Base-by-base conservation (phyloP, 1,284 basidiomycete species). In the Rhizoctonia solani region DNA sequence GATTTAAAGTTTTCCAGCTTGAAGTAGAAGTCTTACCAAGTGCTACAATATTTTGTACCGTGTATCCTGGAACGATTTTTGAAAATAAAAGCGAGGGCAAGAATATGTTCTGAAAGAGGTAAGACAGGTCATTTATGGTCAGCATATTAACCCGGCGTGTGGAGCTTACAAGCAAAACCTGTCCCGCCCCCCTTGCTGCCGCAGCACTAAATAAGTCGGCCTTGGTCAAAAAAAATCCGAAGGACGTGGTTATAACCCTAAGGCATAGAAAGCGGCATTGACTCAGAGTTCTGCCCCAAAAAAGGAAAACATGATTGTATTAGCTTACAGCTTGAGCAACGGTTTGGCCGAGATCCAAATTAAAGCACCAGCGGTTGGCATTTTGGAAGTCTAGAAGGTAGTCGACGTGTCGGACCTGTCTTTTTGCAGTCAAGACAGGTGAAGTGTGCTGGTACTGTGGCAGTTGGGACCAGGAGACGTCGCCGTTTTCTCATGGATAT, bases 31-130 rank as follows among this genome's bases (percentile, higher is more conserved):
- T 47, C 8, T 75, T 72, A 81, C 90, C 89, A 44, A 92, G 77
- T 1, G 85, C 83, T 27, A 76, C 69, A 34, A 90, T 80, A 71
- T 90, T 92, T 25, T 87, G 80, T 0, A 82, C 73, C 1, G 81
- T 85, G 72, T 93, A 90, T 0, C 89, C 84, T 0, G 89, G 85
- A 0, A 92, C 82, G 69, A 93, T 90, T 70, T 87, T 90, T 1
- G 87, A 86, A 75, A 93, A 92, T 77, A 92, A 79, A 11, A 93
- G 81, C 67, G 82, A 83, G 2, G 91, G 91, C 1, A 89, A 73
- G 0, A 83, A 79, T 67, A 92, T 81, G 71, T 90, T 91, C 81
- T 87, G 71, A 39, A 16, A 61, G 37, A 23, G 16, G 52, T 29
- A 32, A n/a, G n/a, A n/a, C n/a, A n/a, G n/a, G n/a, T n/a, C n/a